Percentiles rank a stretch among this genome's conserved stretches.
phyloP scores from a whole-genome alignment of 2,329 filamentous ascomycete genomes.

The Claviceps citrina region DNA sequence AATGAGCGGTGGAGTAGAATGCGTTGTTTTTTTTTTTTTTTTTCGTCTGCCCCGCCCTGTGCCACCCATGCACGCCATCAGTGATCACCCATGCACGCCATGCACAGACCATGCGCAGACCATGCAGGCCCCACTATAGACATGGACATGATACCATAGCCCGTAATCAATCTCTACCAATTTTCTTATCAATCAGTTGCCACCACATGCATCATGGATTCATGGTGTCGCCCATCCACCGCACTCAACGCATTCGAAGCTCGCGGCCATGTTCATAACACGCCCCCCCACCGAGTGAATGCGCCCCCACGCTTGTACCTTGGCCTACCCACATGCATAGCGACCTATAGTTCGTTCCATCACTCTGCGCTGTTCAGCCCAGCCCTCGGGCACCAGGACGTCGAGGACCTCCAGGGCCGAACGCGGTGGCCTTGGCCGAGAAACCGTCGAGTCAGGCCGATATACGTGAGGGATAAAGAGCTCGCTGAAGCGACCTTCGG shows the following conservation, averaged over 20 bases:
- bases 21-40: too few relatives aligned
- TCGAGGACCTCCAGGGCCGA: too few relatives aligned
- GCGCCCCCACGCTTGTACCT: not conserved
- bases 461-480: not conserved
- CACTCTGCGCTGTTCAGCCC: too few relatives aligned
- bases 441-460: not conserved
- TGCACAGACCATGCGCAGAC: not conserved
- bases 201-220: not conserved
- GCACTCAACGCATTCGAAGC: not conserved
- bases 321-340: not conserved
- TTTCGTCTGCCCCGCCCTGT: too few relatives aligned
- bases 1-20: too few relatives aligned
- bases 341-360: too few relatives aligned
- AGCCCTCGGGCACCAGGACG: too few relatives aligned
- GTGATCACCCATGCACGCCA: not conserved
- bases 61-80: too few relatives aligned
- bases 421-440: not conserved
- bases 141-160: too few relatives aligned
- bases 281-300: not conserved
- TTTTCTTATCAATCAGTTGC: constrained; percentile 2
- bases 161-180: not conserved
- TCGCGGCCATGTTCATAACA: not conserved
- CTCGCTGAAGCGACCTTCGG: not conserved
- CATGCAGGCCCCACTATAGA: too few relatives aligned
- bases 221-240: not conserved